Base-by-base conservation (phyloP, 306 rosid genomes). In the Prunus dulcis region DNA sequence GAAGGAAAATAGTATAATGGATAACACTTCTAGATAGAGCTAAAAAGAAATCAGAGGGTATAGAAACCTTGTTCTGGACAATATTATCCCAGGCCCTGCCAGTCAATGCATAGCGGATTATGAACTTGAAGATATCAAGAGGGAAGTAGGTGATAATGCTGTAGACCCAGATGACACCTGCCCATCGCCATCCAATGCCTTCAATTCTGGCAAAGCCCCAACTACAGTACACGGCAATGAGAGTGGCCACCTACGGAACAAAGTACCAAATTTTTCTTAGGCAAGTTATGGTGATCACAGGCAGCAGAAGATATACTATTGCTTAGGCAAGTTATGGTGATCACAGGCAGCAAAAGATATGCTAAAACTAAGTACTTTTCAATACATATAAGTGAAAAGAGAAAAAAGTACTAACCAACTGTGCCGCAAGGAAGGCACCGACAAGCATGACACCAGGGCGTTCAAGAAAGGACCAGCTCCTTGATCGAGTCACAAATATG, bases 101-200 rank as follows among this genome's bases (percentile, higher is more conserved):
- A 2, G 88, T 80, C 68, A 93, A 79, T 53, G 82, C 90, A 7
- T 81, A 80, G 2, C 93, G 92, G 61, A 80, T 91, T 3, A 80
- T 0, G 77, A 91, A 91, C 86, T 93, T 93, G 80, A 93, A 83
- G 73, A 91, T 6, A 51, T 93, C 98, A 9, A 93, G 97, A 69
- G 98, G 98, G 73, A 93, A 52, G 79, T 93, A 93, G 25, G 96
- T 91, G 22, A 93, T n/a, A 50, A 93, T 17, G 76, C 88, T 93
- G 80, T 57, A 93, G 55, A 89, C 14, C 98, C 98, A 93, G 64
- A 93, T 93, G 6, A 38, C 85, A 75, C 91, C 98, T 7, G 96
- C 97, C 98, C 98, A 93, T 77, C 73, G 73, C 98, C 98, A 93
- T 2, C 98, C 98, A 75, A 93, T 71, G 14, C 98, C 98, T 2